Conservation (phyloP, 768 basidiomycete genomes). For the Clavaria fumosa region DNA sequence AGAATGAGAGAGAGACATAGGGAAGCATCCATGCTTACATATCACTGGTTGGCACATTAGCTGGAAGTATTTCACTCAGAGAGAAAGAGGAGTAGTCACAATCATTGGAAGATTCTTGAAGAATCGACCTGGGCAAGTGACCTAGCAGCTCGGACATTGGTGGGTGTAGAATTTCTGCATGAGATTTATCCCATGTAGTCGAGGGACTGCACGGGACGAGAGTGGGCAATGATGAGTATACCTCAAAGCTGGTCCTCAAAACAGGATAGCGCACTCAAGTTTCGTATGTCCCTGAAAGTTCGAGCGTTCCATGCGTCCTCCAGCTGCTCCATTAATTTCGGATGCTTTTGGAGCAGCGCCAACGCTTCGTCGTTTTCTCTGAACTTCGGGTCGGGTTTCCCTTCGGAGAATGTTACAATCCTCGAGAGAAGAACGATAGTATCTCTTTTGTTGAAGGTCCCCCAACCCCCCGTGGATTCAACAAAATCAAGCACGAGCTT, state of each 20-base stretch:
- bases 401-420: neutral
- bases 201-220: neutral
- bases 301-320: neutral
- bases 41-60: slow-evolving; percentile 2
- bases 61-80: neutral
- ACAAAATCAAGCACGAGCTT: neutral
- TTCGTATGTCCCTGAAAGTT: neutral
- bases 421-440: neutral
- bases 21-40: slow-evolving; percentile 1
- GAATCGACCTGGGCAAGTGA: neutral
- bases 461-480: neutral
- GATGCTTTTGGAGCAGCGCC: neutral
- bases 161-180: neutral
- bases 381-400: neutral
- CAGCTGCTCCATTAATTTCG: neutral
- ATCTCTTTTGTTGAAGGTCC: no score
- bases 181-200: neutral
- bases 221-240: no score
- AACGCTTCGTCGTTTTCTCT: neutral
- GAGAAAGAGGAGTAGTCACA: slow-evolving; percentile 1
- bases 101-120: neutral
- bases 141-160: neutral
- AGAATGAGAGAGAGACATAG: neutral
- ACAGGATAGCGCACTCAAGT: neutral
- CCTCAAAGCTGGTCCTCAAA: neutral